Base-by-base conservation (phyloP, 192 early-diverging fungal genomes). In the Rhizoclosmatium globosum region DNA sequence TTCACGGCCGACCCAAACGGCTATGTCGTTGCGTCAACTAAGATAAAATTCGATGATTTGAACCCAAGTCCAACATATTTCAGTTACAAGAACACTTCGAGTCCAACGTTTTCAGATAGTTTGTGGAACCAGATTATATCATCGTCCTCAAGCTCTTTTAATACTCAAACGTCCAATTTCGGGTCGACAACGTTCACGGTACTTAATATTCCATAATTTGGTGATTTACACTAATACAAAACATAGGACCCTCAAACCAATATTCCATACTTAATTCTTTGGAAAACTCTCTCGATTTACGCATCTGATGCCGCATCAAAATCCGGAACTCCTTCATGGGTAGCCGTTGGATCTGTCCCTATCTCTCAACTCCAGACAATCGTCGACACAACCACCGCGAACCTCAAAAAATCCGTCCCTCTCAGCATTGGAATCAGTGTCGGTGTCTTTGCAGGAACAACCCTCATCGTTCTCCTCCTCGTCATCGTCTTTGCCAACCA, bases 331-430 rank as follows among this genome's bases (percentile, higher is more conserved):
- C 58, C 72, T 7, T 65, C 76, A 3, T 78, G 67, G 66, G 42
- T 80, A 59, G 59, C 70, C 48, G 65, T 83, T 39, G 77, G 77
- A 23, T 23, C 61, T 4, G 59, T 82, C 74, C 82, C 82, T 11
- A 31, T 81, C 60, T 42, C 73, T 56, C 4, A 69, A 6, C 39
- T 82, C 71, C 78, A 82, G 48, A 17, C 48, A n/a, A 82, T 81
- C 60, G 82, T 83, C 73, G 68, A 66, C 11, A 17, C 45, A 64
- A 73, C 75, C 42, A 50, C 58, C 42, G 46, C 78, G 50, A 45
- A 50, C 15, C 84, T 83, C 82, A 53, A 47, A 6, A 3, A 17
- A 17, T 48, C 60, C 56, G 47, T 83, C 41, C 53, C 64, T 0
- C 21, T 60, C 9, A 71, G 39, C 53, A 21, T 64, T 61, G 60